Base-by-base conservation (phyloP, 2,329 filamentous ascomycete species). In the Cordyceps farinosa region DNA sequence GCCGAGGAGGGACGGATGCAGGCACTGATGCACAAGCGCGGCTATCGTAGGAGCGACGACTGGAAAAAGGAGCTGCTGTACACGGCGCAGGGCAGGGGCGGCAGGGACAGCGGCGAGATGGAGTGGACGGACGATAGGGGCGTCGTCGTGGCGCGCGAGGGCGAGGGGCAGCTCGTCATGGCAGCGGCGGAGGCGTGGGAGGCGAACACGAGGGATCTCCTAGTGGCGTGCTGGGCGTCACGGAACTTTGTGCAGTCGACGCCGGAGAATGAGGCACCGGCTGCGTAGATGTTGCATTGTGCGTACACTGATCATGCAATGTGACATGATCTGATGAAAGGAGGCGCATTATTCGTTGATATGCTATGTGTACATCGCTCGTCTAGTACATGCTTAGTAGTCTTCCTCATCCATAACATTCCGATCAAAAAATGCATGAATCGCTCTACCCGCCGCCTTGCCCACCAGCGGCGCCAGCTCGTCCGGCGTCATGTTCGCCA, bases 401-500 rank as follows among this genome's bases (percentile, higher is more conserved):
- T 76, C 75, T 17, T 79, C 79, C 55, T 85, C 78, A 64, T 85
- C 83, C 71, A 86, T 79, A 27, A 86, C 73, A 69, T 86, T 85
- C 56, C 82, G 77, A 29, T 89, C 89, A 70, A 99, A 98, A 73
- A 99, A 98, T 17, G 84, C 82, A 62, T 87, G 79, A 44, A 98
- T 91, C 77, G 90, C 86, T 73, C 88, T 85, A 32, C 86, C 92
- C 17, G 89, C 87, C 73, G 94, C 89, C 66, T 81, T 87, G 0
- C 95, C 95, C 30, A 98, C 87, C 64, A 96, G 67, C 36, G 84
- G 84, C 67, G 87, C 84, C 66, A 99, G 76, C 69, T 93, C 90
- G 55, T 84, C 83, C 64, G 87, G 82, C n/a, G 81, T 82, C 86
- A 96, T 91, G 76, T 97, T 97, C 38, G 92, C 92, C 67, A 99